Conservation (phyloP, 345 rosid species). For the Pugionium dolabratum region DNA sequence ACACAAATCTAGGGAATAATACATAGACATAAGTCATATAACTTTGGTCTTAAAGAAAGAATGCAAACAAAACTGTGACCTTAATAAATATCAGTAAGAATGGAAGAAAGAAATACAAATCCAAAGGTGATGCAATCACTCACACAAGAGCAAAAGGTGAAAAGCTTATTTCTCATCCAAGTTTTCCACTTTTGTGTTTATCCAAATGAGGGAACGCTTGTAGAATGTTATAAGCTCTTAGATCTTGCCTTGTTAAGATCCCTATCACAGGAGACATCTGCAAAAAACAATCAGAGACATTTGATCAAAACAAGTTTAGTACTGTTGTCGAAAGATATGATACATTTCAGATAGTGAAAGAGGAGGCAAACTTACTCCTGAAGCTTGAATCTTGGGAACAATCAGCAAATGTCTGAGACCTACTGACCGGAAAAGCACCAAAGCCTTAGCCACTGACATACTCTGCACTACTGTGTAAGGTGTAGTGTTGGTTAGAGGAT, state of each 20-base stretch:
- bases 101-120: constrained; percentile 20
- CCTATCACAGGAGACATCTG: constrained; percentile 75
- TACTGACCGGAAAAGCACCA: constrained; percentile 75
- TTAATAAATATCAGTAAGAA: constrained; percentile 25
- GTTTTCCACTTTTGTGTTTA: constrained; percentile 47
- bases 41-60: constrained; percentile 28
- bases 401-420: constrained; percentile 79
- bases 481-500: constrained; percentile 80
- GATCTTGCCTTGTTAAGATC: constrained; percentile 83
- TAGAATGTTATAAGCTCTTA: constrained; percentile 67
- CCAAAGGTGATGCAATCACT: constrained; percentile 15
- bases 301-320: neutral
- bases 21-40: neutral
- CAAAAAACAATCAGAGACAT: constrained; percentile 13
- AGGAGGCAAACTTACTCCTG: constrained; percentile 58
- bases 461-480: constrained; percentile 85
- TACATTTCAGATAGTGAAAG: neutral
- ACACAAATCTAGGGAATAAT: constrained; percentile 14
- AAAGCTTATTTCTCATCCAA: constrained; percentile 13
- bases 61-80: constrained; percentile 37
- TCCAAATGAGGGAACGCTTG: constrained; percentile 70
- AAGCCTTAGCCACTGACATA: constrained; percentile 86
- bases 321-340: constrained; percentile 10
- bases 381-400: constrained; percentile 76
- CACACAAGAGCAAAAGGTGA: constrained; percentile 1